phyloP scores from a whole-genome alignment of 2,329 filamentous ascomycete genomes.

The Colletotrichum siamense region DNA sequence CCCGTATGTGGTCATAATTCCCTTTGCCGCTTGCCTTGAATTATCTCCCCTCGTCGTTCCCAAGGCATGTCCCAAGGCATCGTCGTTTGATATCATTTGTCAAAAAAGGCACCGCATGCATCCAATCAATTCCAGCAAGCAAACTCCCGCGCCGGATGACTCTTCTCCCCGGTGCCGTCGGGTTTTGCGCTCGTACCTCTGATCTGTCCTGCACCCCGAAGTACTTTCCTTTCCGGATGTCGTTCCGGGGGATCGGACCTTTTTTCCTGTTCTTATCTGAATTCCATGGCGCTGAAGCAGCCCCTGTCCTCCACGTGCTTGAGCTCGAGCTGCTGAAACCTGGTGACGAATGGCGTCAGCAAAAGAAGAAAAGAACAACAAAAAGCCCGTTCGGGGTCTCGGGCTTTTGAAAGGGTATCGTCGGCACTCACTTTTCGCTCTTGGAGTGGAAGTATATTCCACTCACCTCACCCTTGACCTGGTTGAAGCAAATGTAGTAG shows the following conservation, averaged over 20 bases:
- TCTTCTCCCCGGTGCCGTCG: not conserved
- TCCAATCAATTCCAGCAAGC: not conserved
- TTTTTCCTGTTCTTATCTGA: slow-evolving; percentile 48
- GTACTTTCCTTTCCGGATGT: not conserved
- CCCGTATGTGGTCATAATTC: not conserved
- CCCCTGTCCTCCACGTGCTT: slow-evolving; percentile 86
- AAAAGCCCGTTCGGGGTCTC: not conserved
- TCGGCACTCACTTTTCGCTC: slow-evolving; percentile 83
- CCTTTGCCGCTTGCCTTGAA: not conserved
- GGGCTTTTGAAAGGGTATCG: not conserved
- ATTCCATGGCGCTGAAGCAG: slow-evolving; percentile 87
- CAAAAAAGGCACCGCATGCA: not conserved
- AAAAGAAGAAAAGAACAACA: not conserved
- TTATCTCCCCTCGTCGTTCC: not conserved
- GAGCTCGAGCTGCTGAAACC: slow-evolving; percentile 91
- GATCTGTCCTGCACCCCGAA: not conserved
- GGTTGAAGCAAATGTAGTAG: slow-evolving; percentile 99
- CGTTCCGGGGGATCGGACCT: not conserved
- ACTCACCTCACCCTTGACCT: slow-evolving; percentile 82
- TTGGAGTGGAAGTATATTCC: slow-evolving; percentile 98
- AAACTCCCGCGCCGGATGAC: slow-evolving; percentile 1
- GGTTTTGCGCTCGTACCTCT: slow-evolving; percentile 1
- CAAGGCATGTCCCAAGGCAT: slow-evolving; percentile 13
- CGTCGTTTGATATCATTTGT: slow-evolving; percentile 20
- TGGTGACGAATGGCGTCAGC: slow-evolving; percentile 38